Evolutionary conservation across 495 filamentous ascomycete species (phyloP).

Genomic region (Aspergillus hancockii): DNA sequence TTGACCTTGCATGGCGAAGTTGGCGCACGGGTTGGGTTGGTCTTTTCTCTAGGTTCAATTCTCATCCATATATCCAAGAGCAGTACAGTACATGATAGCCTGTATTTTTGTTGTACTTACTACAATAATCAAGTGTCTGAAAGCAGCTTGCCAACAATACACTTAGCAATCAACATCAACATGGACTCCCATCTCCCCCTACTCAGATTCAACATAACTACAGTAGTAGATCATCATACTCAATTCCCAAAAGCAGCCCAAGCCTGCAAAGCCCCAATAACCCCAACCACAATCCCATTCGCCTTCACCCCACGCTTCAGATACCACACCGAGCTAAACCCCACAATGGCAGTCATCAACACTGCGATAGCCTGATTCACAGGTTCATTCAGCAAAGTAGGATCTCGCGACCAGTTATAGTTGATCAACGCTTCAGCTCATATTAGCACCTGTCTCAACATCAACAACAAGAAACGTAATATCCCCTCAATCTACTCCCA

Average conservation of each 20-base stretch:
- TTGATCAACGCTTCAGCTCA: conserved; percentile 27
- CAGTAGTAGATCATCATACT: neutral
- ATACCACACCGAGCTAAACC: conserved; percentile 34
- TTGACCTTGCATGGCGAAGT: neutral
- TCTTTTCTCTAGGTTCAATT: neutral
- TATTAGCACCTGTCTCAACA: neutral
- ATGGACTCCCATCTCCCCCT: neutral
- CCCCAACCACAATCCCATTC: conserved; percentile 21
- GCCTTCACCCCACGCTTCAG: conserved; percentile 18
- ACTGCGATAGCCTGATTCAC: conserved; percentile 29
- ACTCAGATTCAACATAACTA: neutral
- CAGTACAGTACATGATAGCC: neutral
- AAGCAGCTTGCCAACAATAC: neutral
- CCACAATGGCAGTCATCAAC: conserved; percentile 23
- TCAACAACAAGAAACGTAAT: too few species aligned
- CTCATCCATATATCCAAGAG: neutral
- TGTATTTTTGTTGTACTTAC: neutral
- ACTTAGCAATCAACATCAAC: neutral
- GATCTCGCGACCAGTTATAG: conserved; percentile 28
- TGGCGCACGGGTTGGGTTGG: neutral
- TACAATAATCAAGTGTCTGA: neutral
- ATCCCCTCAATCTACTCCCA: neutral
- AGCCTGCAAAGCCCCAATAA: conserved; percentile 28
- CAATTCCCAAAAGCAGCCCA: conserved; percentile 22
- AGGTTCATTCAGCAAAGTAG: conserved; percentile 23